Conservation (phyloP, 2,329 filamentous ascomycete genomes). For the Meredithiella fracta region DNA sequence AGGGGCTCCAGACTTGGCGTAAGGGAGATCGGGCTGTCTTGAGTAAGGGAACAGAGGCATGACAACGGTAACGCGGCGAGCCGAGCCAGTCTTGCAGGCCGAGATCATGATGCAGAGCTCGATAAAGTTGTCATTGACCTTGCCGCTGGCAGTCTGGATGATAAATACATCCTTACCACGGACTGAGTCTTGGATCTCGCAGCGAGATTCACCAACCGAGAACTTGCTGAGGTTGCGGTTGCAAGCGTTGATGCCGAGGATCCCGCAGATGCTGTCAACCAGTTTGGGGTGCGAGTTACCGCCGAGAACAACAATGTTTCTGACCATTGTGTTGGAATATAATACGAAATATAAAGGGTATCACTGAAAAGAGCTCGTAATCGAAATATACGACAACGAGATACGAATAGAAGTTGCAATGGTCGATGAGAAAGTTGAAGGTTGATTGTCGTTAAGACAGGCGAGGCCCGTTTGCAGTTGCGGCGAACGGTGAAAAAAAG, state of each 20-base stretch:
- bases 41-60: conserved; percentile 94
- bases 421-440: background rate
- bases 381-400: background rate
- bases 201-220: conserved; percentile 83
- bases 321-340: conserved; percentile 50
- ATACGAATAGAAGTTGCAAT: background rate
- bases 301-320: conserved; percentile 85
- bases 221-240: conserved; percentile 82
- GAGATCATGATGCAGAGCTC: conserved; percentile 96
- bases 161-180: conserved; percentile 98
- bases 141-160: conserved; percentile 81
- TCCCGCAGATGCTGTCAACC: conserved; percentile 71
- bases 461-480: background rate
- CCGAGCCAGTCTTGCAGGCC: conserved; percentile 90
- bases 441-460: background rate
- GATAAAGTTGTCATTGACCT: conserved; percentile 91
- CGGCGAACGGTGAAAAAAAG: background rate
- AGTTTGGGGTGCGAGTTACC: conserved; percentile 85
- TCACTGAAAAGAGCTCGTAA: background rate
- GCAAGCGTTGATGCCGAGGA: conserved; percentile 71
- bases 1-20: conserved; percentile 87
- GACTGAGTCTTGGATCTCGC: conserved; percentile 91
- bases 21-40: conserved; percentile 86
- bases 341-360: background rate
- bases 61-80: conserved; percentile 81